A percentile compares a stretch with the other conserved stretches of the same genome.
These are phyloP conservation scores for Penicillium sp. DNA, from an alignment of 2,329 filamentous ascomycete species.

Conservation along the genomic window DNA sequence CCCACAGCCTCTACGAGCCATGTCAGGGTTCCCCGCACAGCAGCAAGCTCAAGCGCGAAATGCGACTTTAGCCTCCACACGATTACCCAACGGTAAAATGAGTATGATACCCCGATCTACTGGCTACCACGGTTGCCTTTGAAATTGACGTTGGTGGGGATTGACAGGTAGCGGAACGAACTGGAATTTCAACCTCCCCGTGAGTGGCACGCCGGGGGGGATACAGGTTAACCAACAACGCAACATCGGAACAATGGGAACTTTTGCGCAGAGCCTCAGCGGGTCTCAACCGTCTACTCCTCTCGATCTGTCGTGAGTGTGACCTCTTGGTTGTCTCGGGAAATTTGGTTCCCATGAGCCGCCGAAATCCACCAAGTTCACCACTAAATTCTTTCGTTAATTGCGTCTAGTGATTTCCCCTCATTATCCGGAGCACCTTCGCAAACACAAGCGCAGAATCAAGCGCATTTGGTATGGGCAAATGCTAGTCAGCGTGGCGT, in stretches of 20 bases:
- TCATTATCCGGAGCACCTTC: constrained; percentile 63
- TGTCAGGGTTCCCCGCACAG: constrained; percentile 59
- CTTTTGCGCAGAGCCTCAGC: constrained; percentile 62
- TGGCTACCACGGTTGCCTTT: constrained; percentile 6
- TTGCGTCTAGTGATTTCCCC: constrained; percentile 61
- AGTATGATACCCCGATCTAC: constrained; percentile 43
- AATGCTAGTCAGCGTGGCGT: constrained; percentile 60
- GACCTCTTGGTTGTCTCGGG: constrained; percentile 5
- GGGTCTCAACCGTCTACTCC: constrained; percentile 59
- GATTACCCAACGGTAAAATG: constrained; percentile 60
- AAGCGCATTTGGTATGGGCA: constrained; percentile 60
- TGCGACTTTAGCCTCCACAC: constrained; percentile 52
- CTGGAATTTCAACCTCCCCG: constrained; percentile 63
- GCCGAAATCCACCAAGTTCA: background rate
- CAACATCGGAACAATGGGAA: constrained; percentile 56
- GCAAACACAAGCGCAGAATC: constrained; percentile 57
- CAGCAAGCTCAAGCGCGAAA: constrained; percentile 55
- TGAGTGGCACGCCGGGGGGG: constrained; percentile 55
- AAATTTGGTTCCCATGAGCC: background rate
- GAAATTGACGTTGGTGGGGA: constrained; percentile 30
- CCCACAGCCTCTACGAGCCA: constrained; percentile 57
- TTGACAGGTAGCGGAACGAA: constrained; percentile 57
- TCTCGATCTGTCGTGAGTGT: constrained; percentile 62
- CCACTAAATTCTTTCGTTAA: constrained; percentile 16
- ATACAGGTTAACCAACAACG: constrained; percentile 57